Base-by-base conservation (phyloP, 768 basidiomycete genomes). In the Leucocoprinus leucothites region DNA sequence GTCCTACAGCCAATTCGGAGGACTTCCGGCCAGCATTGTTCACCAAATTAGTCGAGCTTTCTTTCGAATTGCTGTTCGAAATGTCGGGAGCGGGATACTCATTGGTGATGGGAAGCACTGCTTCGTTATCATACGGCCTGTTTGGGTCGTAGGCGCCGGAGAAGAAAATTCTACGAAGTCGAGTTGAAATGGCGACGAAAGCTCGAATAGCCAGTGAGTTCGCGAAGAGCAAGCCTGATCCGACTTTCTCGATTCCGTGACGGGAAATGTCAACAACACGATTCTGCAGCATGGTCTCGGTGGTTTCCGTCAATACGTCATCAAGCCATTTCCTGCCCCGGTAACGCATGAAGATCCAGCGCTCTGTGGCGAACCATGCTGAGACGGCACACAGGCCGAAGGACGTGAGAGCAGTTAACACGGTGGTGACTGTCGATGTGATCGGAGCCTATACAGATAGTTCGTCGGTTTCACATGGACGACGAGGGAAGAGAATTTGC, bases 381-480 rank as follows among this genome's bases (percentile, higher is more conserved):
- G 86, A 87, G 6, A 89, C 87, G 2, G 87, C 86, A 9, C 78
- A 71, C 9, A 89, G 78, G 45, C 86, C 87, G 60, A 87, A 85
- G 9, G 82, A 85, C 11, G 86, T 88, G 65, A 86, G 82, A 2
- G 83, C 76, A 31, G 89, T 91, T 60, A 91, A 81, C 31, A 91
- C 82, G 6, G 89, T 86, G 16, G 89, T 90, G 56, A 91, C 75
- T 0, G 82, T 84, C 21, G 82, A 85, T 1, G 87, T 89, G 35
- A 85, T 71, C 13, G 60, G 61, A 28, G 79, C 71, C 86, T 92
- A 65, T 44, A 56, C 25, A 18, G 42, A 18, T 55, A 42, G 51
- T 45, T 35, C 31, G 13, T 34, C 13, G 31, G 13, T 5, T 34
- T 34, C 31, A 34, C n/a, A 34, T 34, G 5, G 31, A 28, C 13